Evolutionary conservation across 805 yeast genomes (phyloP).

Genomic region (Starmerella sp.): DNA sequence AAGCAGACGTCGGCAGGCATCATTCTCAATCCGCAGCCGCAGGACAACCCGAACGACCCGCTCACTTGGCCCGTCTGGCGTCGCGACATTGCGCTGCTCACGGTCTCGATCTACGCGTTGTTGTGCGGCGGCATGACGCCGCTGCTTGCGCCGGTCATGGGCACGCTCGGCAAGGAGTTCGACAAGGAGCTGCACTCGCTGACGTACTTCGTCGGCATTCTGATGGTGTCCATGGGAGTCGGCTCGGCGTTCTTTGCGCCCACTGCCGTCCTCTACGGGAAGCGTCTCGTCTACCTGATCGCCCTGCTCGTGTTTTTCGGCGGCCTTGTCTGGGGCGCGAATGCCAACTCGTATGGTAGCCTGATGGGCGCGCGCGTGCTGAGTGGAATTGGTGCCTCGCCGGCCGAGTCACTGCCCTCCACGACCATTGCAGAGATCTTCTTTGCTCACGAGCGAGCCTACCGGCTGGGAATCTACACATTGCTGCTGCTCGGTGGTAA

Average conservation of each 20-base stretch:
- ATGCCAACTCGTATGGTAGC: conserved; percentile 38
- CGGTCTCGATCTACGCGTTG: conserved; percentile 47
- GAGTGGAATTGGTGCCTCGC: conserved; percentile 50
- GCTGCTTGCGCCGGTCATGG: conserved; percentile 46
- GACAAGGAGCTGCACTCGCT: conserved; percentile 33
- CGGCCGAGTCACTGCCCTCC: conserved; percentile 49
- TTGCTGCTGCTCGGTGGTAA: conserved; percentile 51
- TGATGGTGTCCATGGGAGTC: conserved; percentile 48
- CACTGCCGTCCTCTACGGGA: conserved; percentile 46
- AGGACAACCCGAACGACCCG: conserved; percentile 53
- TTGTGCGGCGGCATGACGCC: conserved; percentile 56
- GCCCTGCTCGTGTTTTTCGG: conserved; percentile 41
- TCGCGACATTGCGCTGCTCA: conserved; percentile 42
- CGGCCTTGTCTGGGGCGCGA: conserved; percentile 47
- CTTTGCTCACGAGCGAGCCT: conserved; percentile 51
- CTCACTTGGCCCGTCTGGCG: conserved; percentile 55
- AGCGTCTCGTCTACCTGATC: conserved; percentile 42
- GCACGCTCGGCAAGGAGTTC: conserved; percentile 35
- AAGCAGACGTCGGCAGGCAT: conserved; percentile 41
- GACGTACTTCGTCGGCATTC: conserved; percentile 47
- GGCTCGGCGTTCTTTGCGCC: conserved; percentile 51
- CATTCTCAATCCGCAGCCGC: conserved; percentile 51
- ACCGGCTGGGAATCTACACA: conserved; percentile 48
- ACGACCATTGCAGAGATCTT: conserved; percentile 53
- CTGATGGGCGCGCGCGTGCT: conserved; percentile 48